These are phyloP conservation scores for Fonsecaea nubica DNA, from an alignment of 2,329 filamentous ascomycete species.

Conservation along the genomic window DNA sequence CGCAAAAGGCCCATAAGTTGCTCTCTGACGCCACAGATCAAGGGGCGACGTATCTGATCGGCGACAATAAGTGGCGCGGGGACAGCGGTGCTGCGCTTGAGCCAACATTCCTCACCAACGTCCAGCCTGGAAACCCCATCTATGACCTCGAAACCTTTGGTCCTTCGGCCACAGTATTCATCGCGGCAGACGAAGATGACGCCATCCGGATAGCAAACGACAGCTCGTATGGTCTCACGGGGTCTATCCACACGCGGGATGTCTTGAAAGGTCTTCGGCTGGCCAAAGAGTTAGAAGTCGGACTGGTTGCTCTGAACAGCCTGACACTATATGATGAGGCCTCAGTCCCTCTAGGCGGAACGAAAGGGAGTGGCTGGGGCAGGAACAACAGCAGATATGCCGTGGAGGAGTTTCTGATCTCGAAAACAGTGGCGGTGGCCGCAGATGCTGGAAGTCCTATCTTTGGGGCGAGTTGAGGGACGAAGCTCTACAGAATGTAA, in stretches of 20 bases:
- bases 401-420: slow-evolving; percentile 16
- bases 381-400: slow-evolving; percentile 20
- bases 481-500: too few relatives aligned
- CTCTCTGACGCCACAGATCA: slow-evolving; percentile 10
- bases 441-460: not conserved
- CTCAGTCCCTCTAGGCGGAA: slow-evolving; percentile 14
- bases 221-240: slow-evolving; percentile 32
- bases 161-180: slow-evolving; percentile 72
- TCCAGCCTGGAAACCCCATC: slow-evolving; percentile 76
- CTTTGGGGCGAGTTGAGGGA: not conserved
- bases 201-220: slow-evolving; percentile 37
- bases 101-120: slow-evolving; percentile 70
- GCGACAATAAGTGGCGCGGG: slow-evolving; percentile 45
- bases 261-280: slow-evolving; percentile 58
- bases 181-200: slow-evolving; percentile 67
- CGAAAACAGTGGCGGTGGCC: not conserved
- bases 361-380: slow-evolving; percentile 26
- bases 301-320: slow-evolving; percentile 18
- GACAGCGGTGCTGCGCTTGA: slow-evolving; percentile 56
- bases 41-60: slow-evolving; percentile 59
- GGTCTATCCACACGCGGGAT: slow-evolving; percentile 30
- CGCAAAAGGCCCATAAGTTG: slow-evolving; percentile 15
- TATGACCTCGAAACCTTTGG: slow-evolving; percentile 74
- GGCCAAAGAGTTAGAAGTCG: slow-evolving; percentile 68
- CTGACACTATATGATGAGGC: slow-evolving; percentile 15